Percentiles rank a stretch among this genome's conserved stretches.
phyloP scores from a whole-genome alignment of 257 asterid genomes.

The Thymus quinquecostatus region DNA sequence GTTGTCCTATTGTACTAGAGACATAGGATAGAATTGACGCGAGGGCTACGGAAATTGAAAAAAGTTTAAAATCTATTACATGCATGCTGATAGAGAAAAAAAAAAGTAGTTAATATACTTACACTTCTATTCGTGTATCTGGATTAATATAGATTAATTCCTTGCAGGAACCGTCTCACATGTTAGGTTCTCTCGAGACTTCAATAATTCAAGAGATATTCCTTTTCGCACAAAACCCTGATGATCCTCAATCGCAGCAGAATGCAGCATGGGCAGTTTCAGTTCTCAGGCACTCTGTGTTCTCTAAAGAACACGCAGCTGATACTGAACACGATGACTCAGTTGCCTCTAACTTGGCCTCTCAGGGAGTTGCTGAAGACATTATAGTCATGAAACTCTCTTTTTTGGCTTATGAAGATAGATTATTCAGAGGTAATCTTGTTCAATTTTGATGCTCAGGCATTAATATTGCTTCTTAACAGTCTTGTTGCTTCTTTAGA shows the following conservation, averaged over 20 bases:
- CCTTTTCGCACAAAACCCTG: conserved; percentile 73
- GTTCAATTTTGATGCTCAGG: conserved; percentile 10
- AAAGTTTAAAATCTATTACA: conserved; percentile 11
- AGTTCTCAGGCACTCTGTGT: conserved; percentile 72
- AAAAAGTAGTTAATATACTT: background rate
- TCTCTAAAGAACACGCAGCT: conserved; percentile 47
- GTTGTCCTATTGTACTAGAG: background rate
- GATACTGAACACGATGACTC: conserved; percentile 49
- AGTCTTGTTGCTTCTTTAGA: conserved; percentile 12
- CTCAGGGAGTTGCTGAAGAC: conserved; percentile 72
- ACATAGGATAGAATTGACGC: background rate
- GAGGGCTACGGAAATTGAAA: background rate
- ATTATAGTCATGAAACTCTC: conserved; percentile 80
- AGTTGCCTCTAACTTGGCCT: conserved; percentile 44
- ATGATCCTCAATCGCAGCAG: conserved; percentile 69
- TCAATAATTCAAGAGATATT: conserved; percentile 79
- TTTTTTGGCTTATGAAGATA: conserved; percentile 69
- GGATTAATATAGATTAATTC: conserved; percentile 24
- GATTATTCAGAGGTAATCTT: conserved; percentile 61
- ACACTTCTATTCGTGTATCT: conserved; percentile 23
- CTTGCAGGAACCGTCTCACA: conserved; percentile 60
- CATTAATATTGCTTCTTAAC: conserved; percentile 1
- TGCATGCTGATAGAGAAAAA: conserved; percentile 21
- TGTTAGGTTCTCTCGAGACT: conserved; percentile 69
- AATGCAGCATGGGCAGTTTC: conserved; percentile 93